Conservation (phyloP, 1,284 basidiomycete genomes). For the Sporisorium scitamineum region DNA sequence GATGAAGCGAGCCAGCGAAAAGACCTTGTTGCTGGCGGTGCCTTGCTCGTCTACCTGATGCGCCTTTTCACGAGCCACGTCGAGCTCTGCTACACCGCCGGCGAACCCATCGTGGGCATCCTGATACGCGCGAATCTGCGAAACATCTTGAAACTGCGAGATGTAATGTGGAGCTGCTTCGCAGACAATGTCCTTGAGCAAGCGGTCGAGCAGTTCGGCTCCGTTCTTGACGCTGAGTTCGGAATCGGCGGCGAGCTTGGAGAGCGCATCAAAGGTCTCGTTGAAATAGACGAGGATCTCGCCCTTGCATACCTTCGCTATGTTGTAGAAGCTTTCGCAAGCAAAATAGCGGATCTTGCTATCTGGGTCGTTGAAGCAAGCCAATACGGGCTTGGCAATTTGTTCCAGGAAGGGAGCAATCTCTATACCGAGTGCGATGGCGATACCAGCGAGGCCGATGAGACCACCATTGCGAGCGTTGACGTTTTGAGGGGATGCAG, state of each 20-base stretch:
- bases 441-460: slow-evolving; percentile 94
- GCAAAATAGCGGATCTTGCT: slow-evolving; percentile 96
- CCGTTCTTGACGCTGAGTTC: slow-evolving; percentile 98
- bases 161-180: slow-evolving; percentile 96
- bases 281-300: slow-evolving; percentile 98
- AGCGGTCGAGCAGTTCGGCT: slow-evolving; percentile 94
- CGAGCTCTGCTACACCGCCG: slow-evolving; percentile 61
- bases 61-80: slow-evolving; percentile 66
- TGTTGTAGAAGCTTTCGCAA: slow-evolving; percentile 97
- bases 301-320: slow-evolving; percentile 93
- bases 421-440: slow-evolving; percentile 93
- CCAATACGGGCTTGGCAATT: slow-evolving; percentile 89
- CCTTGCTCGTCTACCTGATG: slow-evolving; percentile 46
- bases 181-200: slow-evolving; percentile 96
- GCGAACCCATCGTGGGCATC: slow-evolving; percentile 64
- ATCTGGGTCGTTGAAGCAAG: slow-evolving; percentile 93
- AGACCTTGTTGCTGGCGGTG: slow-evolving; percentile 72
- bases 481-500: slow-evolving; percentile 56
- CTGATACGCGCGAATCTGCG: slow-evolving; percentile 74
- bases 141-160: slow-evolving; percentile 81
- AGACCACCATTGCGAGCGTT: slow-evolving; percentile 94
- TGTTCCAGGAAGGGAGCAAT: slow-evolving; percentile 92
- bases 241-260: slow-evolving; percentile 97
- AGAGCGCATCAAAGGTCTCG: slow-evolving; percentile 95
- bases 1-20: slow-evolving; percentile 93